A percentile compares a stretch with the other conserved stretches of the same genome.
Conservation (phyloP, 176 grass and related monocot species). For the Bolboschoenus planiculmis region DNA sequence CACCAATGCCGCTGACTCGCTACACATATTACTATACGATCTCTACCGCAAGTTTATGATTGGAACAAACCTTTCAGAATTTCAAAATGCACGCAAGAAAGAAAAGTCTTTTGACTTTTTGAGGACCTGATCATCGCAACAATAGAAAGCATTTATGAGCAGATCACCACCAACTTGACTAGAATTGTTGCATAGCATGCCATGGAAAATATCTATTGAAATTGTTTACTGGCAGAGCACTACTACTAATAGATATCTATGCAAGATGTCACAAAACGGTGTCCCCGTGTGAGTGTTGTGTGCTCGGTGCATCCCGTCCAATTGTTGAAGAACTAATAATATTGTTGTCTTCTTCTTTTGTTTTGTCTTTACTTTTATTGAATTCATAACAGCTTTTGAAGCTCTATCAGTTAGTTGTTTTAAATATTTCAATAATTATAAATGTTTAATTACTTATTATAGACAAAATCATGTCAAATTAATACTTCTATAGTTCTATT, state of each 20-base stretch:
- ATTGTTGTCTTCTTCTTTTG: not conserved
- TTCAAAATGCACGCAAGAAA: not conserved
- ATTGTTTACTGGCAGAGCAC: not conserved
- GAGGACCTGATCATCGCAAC: not conserved
- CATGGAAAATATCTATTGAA: not conserved
- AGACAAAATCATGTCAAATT: not conserved
- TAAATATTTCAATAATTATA: not conserved
- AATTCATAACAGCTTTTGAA: not conserved
- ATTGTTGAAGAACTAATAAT: not conserved
- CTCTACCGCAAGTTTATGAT: not conserved
- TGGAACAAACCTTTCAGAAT: not conserved
- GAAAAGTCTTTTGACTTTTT: not conserved
- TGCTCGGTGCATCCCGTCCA: not conserved
- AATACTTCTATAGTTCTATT: not conserved
- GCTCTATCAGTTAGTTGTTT: not conserved
- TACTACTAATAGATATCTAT: too few species aligned
- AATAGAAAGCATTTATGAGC: not conserved
- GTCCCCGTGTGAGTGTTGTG: not conserved
- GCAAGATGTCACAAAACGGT: not conserved
- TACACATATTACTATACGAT: not conserved
- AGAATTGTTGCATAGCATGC: not conserved
- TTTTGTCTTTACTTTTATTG: not conserved
- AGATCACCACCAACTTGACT: not conserved
- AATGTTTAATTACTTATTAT: too few species aligned
- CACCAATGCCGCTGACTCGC: not conserved